phyloP scores from a whole-genome alignment of 805 yeast species.

The Isabelozyma gotoi region DNA sequence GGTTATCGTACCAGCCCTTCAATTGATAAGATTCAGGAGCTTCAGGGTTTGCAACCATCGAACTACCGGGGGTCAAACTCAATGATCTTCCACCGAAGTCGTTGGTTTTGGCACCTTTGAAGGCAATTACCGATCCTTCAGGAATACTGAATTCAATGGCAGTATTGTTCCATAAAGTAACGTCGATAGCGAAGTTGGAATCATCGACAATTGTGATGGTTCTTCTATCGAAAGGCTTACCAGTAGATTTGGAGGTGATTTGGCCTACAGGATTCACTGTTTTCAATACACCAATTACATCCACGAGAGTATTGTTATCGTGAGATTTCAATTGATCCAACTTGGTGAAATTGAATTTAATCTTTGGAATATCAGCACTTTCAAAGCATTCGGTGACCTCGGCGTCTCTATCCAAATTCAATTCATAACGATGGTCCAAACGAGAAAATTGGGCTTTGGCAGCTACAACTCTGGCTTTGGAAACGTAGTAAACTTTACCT shows the following conservation, averaged over 20 bases:
- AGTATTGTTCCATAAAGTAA: constrained; percentile 88
- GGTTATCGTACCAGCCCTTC: constrained; percentile 93
- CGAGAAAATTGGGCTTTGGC: constrained; percentile 86
- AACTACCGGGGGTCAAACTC: constrained; percentile 77
- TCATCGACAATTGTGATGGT: constrained; percentile 86
- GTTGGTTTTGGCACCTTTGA: constrained; percentile 85
- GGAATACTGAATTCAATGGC: constrained; percentile 76
- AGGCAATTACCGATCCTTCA: constrained; percentile 82
- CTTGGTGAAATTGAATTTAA: constrained; percentile 73
- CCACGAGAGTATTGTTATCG: constrained; percentile 73
- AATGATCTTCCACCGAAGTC: constrained; percentile 87
- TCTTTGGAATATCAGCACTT: constrained; percentile 67
- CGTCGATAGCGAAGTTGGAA: constrained; percentile 66
- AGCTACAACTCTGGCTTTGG: constrained; percentile 76
- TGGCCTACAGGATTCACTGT: constrained; percentile 73
- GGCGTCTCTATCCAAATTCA: constrained; percentile 77
- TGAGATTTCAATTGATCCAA: constrained; percentile 63
- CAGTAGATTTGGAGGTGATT: constrained; percentile 82
- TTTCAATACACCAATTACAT: constrained; percentile 84
- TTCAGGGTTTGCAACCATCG: constrained; percentile 80
- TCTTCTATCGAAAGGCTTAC: constrained; percentile 90
- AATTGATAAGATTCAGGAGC: constrained; percentile 81
- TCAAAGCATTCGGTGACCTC: constrained; percentile 67
- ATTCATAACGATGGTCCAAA: constrained; percentile 85
- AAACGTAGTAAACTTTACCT: constrained; percentile 83